phyloP scores from a whole-genome alignment of 805 yeast species.

The Cephaloascus albidus region DNA sequence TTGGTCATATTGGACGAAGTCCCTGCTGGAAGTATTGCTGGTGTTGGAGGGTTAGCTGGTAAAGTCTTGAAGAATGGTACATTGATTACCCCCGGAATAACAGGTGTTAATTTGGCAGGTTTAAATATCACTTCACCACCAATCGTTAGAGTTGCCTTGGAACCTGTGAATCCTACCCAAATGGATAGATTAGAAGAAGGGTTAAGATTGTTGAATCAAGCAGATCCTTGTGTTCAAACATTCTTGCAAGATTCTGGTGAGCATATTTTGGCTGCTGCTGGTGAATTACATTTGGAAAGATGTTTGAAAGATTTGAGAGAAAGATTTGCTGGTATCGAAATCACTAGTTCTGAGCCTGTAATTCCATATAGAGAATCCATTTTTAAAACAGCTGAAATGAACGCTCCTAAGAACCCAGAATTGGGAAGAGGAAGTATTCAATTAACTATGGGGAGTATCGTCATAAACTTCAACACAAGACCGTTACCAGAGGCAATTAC shows the following conservation, averaged over 20 bases:
- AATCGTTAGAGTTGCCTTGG: conserved; percentile 91
- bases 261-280: conserved; percentile 89
- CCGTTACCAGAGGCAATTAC: conserved; percentile 50
- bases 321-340: conserved; percentile 86
- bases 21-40: conserved; percentile 93
- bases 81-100: conserved; percentile 42
- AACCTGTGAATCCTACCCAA: conserved; percentile 81
- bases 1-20: conserved; percentile 67
- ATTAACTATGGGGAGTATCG: conserved; percentile 27
- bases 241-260: conserved; percentile 87
- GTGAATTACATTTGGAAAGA: conserved; percentile 91
- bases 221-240: conserved; percentile 93
- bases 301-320: conserved; percentile 86
- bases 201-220: conserved; percentile 64
- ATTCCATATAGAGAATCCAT: conserved; percentile 92
- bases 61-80: conserved; percentile 84
- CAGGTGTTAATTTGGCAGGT: conserved; percentile 73
- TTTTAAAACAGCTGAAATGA: conserved; percentile 38
- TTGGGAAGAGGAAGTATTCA: conserved; percentile 41
- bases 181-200: conserved; percentile 73
- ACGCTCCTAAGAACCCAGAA: conserved; percentile 33
- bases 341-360: conserved; percentile 81
- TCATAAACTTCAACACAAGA: conserved; percentile 9
- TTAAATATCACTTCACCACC: conserved; percentile 74
- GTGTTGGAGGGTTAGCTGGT: conserved; percentile 84